Base-by-base conservation (phyloP, 805 yeast species). In the Saturnispora halmiae region DNA sequence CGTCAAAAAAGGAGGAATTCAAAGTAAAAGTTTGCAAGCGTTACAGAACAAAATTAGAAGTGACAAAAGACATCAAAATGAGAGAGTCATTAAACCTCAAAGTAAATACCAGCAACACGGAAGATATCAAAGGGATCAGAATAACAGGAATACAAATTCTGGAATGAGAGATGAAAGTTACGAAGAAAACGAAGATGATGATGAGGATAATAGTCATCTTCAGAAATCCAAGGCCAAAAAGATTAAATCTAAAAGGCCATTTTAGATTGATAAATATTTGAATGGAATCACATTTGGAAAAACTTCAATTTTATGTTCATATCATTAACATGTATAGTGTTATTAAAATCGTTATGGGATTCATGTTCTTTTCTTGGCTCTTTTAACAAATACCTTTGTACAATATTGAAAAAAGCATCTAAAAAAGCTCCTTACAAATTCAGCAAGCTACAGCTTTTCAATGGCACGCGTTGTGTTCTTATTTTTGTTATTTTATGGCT, bases 1-100 rank as follows among this genome's bases (percentile, higher is more conserved):
- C 36, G 34, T 38, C 19, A 41, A 33, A 37, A 34, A 42, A 34
- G 14, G 42, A 34, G 29, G 46, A 39, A 26, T 14, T 25, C 54
- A 48, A 38, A 48, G 46, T 38, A 45, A 40, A n/a, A 48, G 50
- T 14, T 30, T 59, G 24, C 41, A 48, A 14, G 54, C 62, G 2
- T 46, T 60, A 37, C 47, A 50, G 21, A 60, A 58, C 30, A 54
- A 52, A 31, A 11, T 60, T 24, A 40, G 64, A 28, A 45, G 49
- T 28, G 49, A 48, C 14, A 50, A 47, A 16, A 32, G 64, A 18
- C 38, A 26, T 4, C 31, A 35, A 11, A 22, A 28, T 9, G 19
- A 37, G 6, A 44, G 41, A 31, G 43, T 32, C 13, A n/a, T 36
- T 16, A 37, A 26, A 22, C 25, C 21, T 16, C 36, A 18, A 28